Evolutionary conservation across 495 filamentous ascomycete species (phyloP).

Genomic region (Annulohypoxylon maeteangense): DNA sequence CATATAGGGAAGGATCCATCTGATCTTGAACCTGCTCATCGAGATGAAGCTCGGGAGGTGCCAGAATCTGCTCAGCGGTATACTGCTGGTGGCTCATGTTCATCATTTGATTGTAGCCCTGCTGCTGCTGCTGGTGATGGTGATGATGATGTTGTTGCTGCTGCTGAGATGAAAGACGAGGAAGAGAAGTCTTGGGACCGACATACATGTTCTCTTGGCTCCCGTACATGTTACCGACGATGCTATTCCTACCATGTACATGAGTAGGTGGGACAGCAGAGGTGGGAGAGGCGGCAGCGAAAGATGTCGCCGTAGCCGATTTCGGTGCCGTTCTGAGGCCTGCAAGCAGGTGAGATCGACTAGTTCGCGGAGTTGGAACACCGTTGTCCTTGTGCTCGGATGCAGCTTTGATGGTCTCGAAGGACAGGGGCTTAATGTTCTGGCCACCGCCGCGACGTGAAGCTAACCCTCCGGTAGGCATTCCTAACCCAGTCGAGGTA

Average conservation of each 20-base stretch:
- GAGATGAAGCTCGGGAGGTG: conserved; percentile 80
- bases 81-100: conserved; percentile 57
- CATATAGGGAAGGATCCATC: conserved; percentile 84
- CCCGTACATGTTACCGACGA: conserved; percentile 60
- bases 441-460: conserved; percentile 77
- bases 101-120: conserved; percentile 45
- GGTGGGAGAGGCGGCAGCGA: conserved; percentile 68
- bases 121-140: conserved; percentile 52
- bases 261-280: conserved; percentile 59
- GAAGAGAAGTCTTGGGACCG: conserved; percentile 65
- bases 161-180: conserved; percentile 53
- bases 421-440: conserved; percentile 87
- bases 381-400: conserved; percentile 62
- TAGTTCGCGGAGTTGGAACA: conserved; percentile 85
- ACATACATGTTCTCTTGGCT: conserved; percentile 53
- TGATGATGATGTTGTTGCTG: conserved; percentile 54
- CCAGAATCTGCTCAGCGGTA: conserved; percentile 82
- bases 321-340: conserved; percentile 93
- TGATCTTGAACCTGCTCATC: conserved; percentile 70
- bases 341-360: conserved; percentile 92
- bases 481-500: conserved; percentile 74
- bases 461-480: conserved; percentile 81
- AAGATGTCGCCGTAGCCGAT: conserved; percentile 72
- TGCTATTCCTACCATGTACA: conserved; percentile 57
- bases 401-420: conserved; percentile 65